Evolutionary conservation across 148 eudicot species (phyloP).

Genomic region (Drosera capensis): DNA sequence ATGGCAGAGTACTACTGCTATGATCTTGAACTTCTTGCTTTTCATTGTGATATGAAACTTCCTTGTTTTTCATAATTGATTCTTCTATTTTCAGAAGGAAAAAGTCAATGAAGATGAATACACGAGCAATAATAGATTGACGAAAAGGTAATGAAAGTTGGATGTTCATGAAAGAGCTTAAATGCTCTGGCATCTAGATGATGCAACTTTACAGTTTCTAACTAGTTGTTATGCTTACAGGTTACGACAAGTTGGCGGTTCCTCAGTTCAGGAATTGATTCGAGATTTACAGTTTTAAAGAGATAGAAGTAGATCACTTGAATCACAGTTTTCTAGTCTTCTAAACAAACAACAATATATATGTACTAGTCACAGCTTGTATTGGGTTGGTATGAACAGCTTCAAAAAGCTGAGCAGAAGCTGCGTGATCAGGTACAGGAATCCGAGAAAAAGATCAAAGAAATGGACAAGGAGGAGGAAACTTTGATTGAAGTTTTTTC

Average conservation of each 20-base stretch:
- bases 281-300: slow-evolving; percentile 24
- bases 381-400: too few species aligned
- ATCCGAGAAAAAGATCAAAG: slow-evolving; percentile 13
- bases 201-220: too few species aligned
- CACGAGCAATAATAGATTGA: slow-evolving; percentile 13
- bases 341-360: too few species aligned
- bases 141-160: slow-evolving; percentile 18
- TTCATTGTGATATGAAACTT: too few species aligned
- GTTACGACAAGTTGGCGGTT: background rate
- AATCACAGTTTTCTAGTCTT: slow-evolving; percentile 34
- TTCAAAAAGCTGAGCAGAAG: too few species aligned
- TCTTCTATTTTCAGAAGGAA: slow-evolving; percentile 3
- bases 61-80: background rate
- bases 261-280: slow-evolving; percentile 14
- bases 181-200: too few species aligned
- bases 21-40: too few species aligned
- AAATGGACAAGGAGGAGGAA: slow-evolving; percentile 32
- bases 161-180: too few species aligned
- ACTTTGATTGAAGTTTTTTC: slow-evolving; percentile 24
- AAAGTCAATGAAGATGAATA: slow-evolving; percentile 3
- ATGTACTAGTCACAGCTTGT: too few species aligned
- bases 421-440: slow-evolving; percentile 36
- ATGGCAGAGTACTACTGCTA: too few species aligned
- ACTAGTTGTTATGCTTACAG: background rate
- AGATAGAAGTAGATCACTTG: slow-evolving; percentile 22